Conservation (phyloP, 139 green algal species). For the Tetratostichococcus sp. region DNA sequence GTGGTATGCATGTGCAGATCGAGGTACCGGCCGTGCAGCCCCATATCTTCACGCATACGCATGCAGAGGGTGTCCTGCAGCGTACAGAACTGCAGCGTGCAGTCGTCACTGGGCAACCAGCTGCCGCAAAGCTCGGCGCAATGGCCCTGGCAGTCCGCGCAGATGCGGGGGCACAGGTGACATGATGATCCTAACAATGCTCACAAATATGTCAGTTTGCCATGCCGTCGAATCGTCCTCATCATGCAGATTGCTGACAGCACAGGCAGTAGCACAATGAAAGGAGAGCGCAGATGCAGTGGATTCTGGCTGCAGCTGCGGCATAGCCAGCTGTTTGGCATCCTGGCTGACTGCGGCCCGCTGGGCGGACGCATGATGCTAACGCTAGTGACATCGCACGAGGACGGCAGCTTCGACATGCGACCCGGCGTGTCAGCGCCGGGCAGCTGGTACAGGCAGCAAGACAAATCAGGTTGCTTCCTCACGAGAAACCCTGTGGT, state of each 20-base stretch:
- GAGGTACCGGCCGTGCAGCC: background rate
- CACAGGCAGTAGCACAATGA: too few species aligned
- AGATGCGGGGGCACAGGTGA: background rate
- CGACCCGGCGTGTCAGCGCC: background rate
- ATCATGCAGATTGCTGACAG: too few species aligned
- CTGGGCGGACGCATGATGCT: background rate
- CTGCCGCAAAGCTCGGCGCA: background rate
- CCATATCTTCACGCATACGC: background rate
- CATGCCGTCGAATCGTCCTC: too few species aligned
- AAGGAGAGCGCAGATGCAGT: background rate
- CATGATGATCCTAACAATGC: background rate
- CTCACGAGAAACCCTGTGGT: too few species aligned
- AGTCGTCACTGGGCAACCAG: background rate
- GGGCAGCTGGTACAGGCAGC: background rate
- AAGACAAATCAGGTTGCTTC: background rate
- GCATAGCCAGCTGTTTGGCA: background rate
- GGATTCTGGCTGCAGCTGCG: background rate
- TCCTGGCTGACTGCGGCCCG: background rate
- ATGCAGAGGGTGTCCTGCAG: background rate
- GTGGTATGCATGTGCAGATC: background rate
- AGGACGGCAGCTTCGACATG: constrained; percentile 18
- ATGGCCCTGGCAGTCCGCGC: background rate
- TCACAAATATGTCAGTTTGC: too few species aligned
- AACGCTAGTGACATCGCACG: background rate
- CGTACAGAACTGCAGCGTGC: background rate